phyloP scores from a whole-genome alignment of 176 grass and related monocot species.

The Phyllostachys edulis region DNA sequence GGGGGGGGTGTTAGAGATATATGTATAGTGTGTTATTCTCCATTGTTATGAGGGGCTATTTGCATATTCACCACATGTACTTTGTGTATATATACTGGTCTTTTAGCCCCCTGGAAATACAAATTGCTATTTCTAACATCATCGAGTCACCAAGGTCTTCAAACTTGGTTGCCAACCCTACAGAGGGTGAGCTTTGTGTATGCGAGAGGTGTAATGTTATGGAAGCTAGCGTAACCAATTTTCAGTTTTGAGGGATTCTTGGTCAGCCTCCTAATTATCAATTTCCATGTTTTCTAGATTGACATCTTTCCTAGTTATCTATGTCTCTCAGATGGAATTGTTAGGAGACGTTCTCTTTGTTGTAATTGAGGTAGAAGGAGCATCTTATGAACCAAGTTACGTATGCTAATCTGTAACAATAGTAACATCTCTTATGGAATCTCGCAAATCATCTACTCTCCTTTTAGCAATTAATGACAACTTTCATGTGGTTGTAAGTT shows the following conservation, averaged over 20 bases:
- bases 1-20: no score
- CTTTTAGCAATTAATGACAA: constrained; percentile 1
- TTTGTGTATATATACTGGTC: no score
- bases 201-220: not conserved
- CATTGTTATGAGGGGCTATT: no score
- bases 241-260: not conserved
- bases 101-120: no score
- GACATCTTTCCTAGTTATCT: not conserved
- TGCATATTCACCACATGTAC: no score
- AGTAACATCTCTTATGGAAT: not conserved
- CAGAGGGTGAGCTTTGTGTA: not conserved
- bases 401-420: not conserved
- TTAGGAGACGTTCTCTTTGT: not conserved
- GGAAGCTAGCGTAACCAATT: not conserved
- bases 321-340: not conserved
- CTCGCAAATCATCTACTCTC: not conserved
- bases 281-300: not conserved
- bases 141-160: not conserved
- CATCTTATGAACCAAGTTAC: constrained; percentile 6
- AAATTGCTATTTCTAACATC: no score
- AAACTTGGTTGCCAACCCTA: not conserved
- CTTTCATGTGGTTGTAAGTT: not conserved
- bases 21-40: no score
- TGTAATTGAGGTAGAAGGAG: not conserved
- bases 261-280: not conserved